Evolutionary conservation across 148 eudicot species (phyloP).

Genomic region (Diospyros kaki): DNA sequence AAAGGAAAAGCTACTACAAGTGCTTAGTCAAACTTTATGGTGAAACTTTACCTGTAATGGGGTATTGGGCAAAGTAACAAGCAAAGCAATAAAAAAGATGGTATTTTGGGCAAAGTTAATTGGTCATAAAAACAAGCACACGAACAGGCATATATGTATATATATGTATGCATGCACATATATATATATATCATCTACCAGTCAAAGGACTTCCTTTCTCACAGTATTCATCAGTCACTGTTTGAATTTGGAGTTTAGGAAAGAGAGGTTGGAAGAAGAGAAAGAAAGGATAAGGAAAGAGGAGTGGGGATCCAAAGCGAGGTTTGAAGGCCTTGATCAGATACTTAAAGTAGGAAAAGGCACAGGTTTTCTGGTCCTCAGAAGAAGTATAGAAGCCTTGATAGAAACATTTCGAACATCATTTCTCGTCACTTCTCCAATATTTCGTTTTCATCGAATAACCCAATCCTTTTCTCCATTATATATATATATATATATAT

Average conservation of each 20-base stretch:
- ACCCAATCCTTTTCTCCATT: conserved; percentile 12
- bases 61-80: conserved; percentile 21
- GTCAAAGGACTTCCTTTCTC: conserved; percentile 19
- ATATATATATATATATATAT: conserved; percentile 1
- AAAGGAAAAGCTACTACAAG: conserved; percentile 24
- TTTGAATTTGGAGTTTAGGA: conserved; percentile 7
- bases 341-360: conserved; percentile 53
- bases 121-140: no score
- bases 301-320: conserved; percentile 18
- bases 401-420: conserved; percentile 45
- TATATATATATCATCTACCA: conserved; percentile 7
- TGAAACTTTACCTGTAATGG: conserved; percentile 21
- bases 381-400: conserved; percentile 43
- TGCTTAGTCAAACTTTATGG: conserved; percentile 34
- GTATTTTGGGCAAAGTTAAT: conserved; percentile 7
- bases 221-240: background rate
- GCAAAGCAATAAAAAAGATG: conserved; percentile 19
- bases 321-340: conserved; percentile 21
- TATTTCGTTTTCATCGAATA: conserved; percentile 44
- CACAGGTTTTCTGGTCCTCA: conserved; percentile 36
- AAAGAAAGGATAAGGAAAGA: background rate
- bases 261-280: conserved; percentile 1
- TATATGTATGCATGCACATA: background rate
- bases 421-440: conserved; percentile 25
- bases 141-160: background rate